These are phyloP conservation scores for Takakia lepidozioides DNA, from an alignment of 225 moss, liverwort and hornwort genomes.

Conservation along the genomic window DNA sequence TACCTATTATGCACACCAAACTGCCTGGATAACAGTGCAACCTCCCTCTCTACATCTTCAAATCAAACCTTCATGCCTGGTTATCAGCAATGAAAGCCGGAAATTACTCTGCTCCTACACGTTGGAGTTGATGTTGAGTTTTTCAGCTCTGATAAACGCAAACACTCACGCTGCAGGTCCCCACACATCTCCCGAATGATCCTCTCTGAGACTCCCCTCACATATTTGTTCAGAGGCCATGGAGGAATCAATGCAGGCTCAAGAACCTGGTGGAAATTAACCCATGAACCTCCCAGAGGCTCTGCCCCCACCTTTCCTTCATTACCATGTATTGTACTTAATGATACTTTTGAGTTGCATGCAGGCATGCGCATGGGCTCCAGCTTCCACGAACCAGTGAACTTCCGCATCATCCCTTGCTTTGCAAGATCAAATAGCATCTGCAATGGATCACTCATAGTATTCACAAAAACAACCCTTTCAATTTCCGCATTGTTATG, in stretches of 20 bases:
- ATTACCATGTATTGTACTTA: conserved; percentile 3
- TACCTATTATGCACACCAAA: too few species aligned
- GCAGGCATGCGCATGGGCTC: conserved; percentile 41
- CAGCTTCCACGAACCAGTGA: conserved; percentile 73
- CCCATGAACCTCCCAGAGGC: conserved; percentile 67
- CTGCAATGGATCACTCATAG: conserved; percentile 28
- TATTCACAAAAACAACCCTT: background rate
- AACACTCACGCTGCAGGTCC: conserved; percentile 71
- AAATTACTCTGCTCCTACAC: too few species aligned
- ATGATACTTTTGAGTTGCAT: conserved; percentile 7
- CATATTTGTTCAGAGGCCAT: conserved; percentile 75
- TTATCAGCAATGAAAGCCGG: too few species aligned
- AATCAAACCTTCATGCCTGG: too few species aligned
- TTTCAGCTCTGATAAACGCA: conserved; percentile 52
- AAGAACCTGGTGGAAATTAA: conserved; percentile 59
- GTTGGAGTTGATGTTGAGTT: background rate
- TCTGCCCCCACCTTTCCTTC: background rate
- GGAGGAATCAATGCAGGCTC: conserved; percentile 76
- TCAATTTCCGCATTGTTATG: too few species aligned
- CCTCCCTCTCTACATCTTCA: too few species aligned
- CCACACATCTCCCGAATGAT: conserved; percentile 62
- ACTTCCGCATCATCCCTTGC: conserved; percentile 89
- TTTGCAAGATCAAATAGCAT: conserved; percentile 58
- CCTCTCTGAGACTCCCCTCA: conserved; percentile 58
- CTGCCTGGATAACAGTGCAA: too few species aligned